These are phyloP conservation scores for Lophiotrema nucula DNA, from an alignment of 495 filamentous ascomycete genomes.

Conservation along the genomic window DNA sequence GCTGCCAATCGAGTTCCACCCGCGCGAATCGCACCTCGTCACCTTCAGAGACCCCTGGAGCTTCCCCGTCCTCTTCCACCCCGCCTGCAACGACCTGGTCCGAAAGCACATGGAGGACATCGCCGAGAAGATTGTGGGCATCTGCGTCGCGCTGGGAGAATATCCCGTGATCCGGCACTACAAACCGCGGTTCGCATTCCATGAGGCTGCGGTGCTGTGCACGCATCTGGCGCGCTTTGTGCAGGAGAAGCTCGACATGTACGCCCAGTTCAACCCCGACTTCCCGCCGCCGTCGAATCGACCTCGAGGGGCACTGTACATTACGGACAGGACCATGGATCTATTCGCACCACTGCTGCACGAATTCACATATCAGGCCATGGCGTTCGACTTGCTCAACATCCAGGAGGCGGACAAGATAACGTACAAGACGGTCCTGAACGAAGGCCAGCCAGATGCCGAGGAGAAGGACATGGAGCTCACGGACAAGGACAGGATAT, in stretches of 20 bases:
- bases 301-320: slow-evolving; percentile 78
- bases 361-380: slow-evolving; percentile 97
- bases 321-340: slow-evolving; percentile 92
- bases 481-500: slow-evolving; percentile 82
- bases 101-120: slow-evolving; percentile 74
- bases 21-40: slow-evolving; percentile 84
- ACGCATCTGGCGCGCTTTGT: slow-evolving; percentile 88
- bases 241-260: slow-evolving; percentile 83
- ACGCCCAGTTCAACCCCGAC: slow-evolving; percentile 73
- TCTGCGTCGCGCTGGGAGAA: slow-evolving; percentile 83
- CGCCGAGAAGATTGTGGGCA: slow-evolving; percentile 83
- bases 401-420: slow-evolving; percentile 86
- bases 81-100: slow-evolving; percentile 80
- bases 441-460: slow-evolving; percentile 63
- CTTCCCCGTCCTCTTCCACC: slow-evolving; percentile 90
- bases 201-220: slow-evolving; percentile 85
- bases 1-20: slow-evolving; percentile 82
- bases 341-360: slow-evolving; percentile 81
- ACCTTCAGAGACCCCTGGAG: slow-evolving; percentile 93
- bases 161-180: slow-evolving; percentile 91
- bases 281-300: slow-evolving; percentile 79
- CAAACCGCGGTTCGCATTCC: slow-evolving; percentile 65
- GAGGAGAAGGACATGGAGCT: slow-evolving; percentile 90
- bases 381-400: slow-evolving; percentile 89
- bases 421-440: slow-evolving; percentile 74